Evolutionary conservation across 805 yeast genomes (phyloP).

Genomic region (Nakazawaea peltata): DNA sequence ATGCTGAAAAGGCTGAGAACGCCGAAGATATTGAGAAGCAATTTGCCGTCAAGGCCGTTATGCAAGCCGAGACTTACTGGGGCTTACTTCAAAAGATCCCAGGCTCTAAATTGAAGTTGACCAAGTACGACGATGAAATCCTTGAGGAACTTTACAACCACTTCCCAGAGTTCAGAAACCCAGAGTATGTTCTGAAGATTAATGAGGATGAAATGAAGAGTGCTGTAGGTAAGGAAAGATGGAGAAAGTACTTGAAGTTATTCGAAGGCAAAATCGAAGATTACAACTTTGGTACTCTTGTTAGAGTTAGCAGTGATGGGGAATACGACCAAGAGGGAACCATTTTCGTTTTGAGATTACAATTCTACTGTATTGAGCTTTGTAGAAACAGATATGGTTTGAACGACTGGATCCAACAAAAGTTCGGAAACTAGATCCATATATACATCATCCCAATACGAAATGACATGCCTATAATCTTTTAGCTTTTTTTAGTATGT

Average conservation of each 20-base stretch:
- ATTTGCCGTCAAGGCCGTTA: slow-evolving; percentile 95
- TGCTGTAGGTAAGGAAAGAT: slow-evolving; percentile 69
- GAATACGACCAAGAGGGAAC: slow-evolving; percentile 83
- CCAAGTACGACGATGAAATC: slow-evolving; percentile 66
- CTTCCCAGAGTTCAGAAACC: slow-evolving; percentile 83
- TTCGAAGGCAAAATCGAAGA: slow-evolving; percentile 81
- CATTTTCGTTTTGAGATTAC: slow-evolving; percentile 86
- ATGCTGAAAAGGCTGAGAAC: slow-evolving; percentile 90
- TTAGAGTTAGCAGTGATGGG: slow-evolving; percentile 61
- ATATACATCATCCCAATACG: not conserved
- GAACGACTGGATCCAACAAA: slow-evolving; percentile 72
- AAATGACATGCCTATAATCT: not conserved
- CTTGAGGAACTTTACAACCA: slow-evolving; percentile 48
- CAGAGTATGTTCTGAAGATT: slow-evolving; percentile 47
- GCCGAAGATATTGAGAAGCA: slow-evolving; percentile 94
- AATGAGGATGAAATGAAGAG: slow-evolving; percentile 80
- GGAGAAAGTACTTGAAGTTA: slow-evolving; percentile 82
- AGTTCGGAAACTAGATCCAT: not conserved
- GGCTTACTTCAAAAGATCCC: slow-evolving; percentile 59
- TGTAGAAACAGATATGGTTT: slow-evolving; percentile 85
- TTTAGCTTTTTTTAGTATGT: not conserved
- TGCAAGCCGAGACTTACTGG: slow-evolving; percentile 95
- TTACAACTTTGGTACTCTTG: slow-evolving; percentile 89
- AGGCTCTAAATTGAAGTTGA: slow-evolving; percentile 72
- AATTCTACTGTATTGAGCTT: slow-evolving; percentile 91